A percentile compares a stretch with the other conserved stretches of the same genome.
These are phyloP conservation scores for Rhodocollybia butyracea DNA, from an alignment of 768 basidiomycete genomes.

Conservation along the genomic window DNA sequence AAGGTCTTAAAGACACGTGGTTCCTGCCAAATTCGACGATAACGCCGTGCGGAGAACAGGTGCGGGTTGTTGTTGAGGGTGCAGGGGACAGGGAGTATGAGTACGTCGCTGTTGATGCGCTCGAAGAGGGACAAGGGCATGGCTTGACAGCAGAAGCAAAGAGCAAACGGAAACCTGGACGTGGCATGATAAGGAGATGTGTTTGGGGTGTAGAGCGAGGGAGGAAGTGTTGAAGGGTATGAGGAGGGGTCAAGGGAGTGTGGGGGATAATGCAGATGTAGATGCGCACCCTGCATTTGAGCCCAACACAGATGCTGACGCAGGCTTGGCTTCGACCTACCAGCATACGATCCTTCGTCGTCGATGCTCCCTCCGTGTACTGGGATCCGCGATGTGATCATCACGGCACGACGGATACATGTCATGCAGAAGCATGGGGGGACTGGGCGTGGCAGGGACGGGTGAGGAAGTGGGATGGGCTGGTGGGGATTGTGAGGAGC, in stretches of 20 bases:
- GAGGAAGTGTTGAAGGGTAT: neutral
- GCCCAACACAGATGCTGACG: neutral
- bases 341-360: conserved; percentile 2
- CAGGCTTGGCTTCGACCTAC: neutral
- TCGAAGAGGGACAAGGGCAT: neutral
- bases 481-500: conserved; percentile 16
- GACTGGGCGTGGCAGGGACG: conserved; percentile 32
- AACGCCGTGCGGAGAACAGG: neutral
- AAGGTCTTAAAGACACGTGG: conserved; percentile 5
- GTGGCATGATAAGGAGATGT: conserved; percentile 9
- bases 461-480: conserved; percentile 34
- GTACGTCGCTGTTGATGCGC: neutral
- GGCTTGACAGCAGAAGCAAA: neutral
- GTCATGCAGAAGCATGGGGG: conserved; percentile 34
- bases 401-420: conserved; percentile 44
- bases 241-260: neutral
- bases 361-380: conserved; percentile 23
- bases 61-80: neutral
- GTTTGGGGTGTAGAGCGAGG: conserved; percentile 4
- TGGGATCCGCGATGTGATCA: conserved; percentile 43
- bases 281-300: neutral
- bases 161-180: neutral
- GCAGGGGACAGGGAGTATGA: neutral
- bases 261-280: too few species aligned
- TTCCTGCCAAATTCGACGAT: neutral